A percentile compares a stretch with the other conserved stretches of the same genome.
phyloP scores from a whole-genome alignment of 768 basidiomycete genomes.

The Podaxis sp. region DNA sequence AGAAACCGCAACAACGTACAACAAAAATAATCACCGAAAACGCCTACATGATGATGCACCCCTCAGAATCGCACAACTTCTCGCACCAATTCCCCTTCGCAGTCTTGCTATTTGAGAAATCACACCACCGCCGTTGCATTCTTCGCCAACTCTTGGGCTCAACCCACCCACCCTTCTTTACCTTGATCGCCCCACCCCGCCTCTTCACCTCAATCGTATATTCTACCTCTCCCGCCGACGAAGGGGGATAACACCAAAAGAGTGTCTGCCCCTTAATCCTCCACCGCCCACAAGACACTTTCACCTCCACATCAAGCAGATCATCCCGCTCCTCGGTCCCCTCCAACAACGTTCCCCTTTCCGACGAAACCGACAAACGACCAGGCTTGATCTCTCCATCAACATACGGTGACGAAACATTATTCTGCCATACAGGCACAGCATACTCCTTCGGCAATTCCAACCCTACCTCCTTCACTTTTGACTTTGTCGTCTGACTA shows the following conservation, averaged over 20 bases:
- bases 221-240: constrained; percentile 26
- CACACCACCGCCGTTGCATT: not conserved
- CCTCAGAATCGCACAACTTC: constrained; percentile 6
- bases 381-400: not conserved
- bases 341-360: constrained; percentile 13
- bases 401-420: not conserved
- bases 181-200: constrained; percentile 24
- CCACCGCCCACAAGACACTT: constrained; percentile 38
- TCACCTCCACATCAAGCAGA: constrained; percentile 41
- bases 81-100: constrained; percentile 11
- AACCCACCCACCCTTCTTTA: constrained; percentile 15
- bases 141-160: not conserved
- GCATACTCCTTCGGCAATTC: constrained; percentile 6
- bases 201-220: constrained; percentile 29
- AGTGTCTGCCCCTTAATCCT: constrained; percentile 43
- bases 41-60: constrained; percentile 12
- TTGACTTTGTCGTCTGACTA: not conserved
- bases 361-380: not conserved
- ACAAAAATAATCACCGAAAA: not conserved
- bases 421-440: not conserved
- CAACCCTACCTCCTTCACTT: not conserved
- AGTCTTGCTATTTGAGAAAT: not conserved
- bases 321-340: constrained; percentile 15
- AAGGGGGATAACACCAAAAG: constrained; percentile 47
- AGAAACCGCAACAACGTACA: not conserved